Base-by-base conservation (phyloP, 768 basidiomycete genomes). In the Phanerodontia chrysosporium region DNA sequence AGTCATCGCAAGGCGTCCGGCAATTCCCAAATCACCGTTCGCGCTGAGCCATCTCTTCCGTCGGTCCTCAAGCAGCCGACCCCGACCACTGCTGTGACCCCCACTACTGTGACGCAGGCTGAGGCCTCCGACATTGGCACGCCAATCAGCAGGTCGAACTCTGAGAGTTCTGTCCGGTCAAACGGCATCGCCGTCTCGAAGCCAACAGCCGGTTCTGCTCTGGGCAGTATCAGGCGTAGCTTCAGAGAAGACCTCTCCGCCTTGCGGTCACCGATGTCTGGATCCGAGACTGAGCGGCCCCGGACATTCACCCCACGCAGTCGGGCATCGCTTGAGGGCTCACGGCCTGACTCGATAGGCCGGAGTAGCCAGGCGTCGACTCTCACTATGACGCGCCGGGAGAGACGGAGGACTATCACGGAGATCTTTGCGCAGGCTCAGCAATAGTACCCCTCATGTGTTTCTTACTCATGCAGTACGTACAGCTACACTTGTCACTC, bases 71-170 rank as follows among this genome's bases (percentile, higher is more conserved):
- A 81, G 2, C 80, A 81, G 0, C 79, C 83, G 0, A 82, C 78
- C 58, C 76, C 85, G 1, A 89, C 88, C 36, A 90, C 87, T 18
- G 85, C 85, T 16, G 57, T 90, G 13, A 87, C 86, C 1, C 70
- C 82, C 0, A 84, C 86, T 62, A 89, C 85, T 0, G 86, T 84
- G 4, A 82, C 83, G 3, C 80, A 78, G 59, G 61, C 58, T 22
- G 64, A 74, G 52, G 56, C 69, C 1, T 64, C 68, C 27, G 69
- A 66, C 28, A 48, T 84, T 25, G 55, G 22, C n/a, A 18, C 56
- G 32, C 27, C 49, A 9, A 22, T 29, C 66, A 73, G 18, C 76
- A 83, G 24, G 75, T 75, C n/a, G 76, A 80, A 57, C 21, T 86
- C 85, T 0, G 74, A 18, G 73, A 76, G 48, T 78, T 66, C 67